These are phyloP conservation scores for Pythium coloratum DNA, from an alignment of 352 stramenopile species.

Conservation along the genomic window DNA sequence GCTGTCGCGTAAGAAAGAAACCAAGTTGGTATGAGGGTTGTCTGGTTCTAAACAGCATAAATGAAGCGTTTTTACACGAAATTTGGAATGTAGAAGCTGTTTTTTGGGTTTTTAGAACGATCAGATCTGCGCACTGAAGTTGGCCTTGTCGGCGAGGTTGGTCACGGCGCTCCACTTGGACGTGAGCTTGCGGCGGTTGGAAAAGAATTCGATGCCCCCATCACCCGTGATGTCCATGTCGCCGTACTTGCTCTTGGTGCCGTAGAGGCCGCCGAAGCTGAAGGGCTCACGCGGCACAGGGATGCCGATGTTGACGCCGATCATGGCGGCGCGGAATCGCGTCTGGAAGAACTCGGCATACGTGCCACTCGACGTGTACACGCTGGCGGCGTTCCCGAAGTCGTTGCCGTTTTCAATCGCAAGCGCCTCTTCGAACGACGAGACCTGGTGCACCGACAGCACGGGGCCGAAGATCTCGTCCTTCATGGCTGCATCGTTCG, in stretches of 20 bases:
- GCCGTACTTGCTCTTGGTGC: conserved; percentile 96
- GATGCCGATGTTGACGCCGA: conserved; percentile 97
- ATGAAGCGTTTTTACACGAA: not conserved
- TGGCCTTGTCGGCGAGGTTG: conserved; percentile 53
- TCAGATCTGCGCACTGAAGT: conserved; percentile 75
- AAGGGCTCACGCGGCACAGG: conserved; percentile 95
- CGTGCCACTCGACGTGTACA: conserved; percentile 95
- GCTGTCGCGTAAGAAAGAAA: conserved; percentile 8
- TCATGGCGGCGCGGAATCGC: conserved; percentile 92
- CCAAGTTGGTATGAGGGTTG: not conserved
- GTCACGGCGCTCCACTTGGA: conserved; percentile 88
- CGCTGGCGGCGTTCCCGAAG: conserved; percentile 96
- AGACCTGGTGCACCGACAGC: conserved; percentile 87
- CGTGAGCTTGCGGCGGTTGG: conserved; percentile 96
- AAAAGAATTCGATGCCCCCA: conserved; percentile 97
- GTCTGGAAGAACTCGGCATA: conserved; percentile 94
- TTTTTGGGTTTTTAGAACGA: not conserved
- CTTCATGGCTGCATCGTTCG: conserved; percentile 86
- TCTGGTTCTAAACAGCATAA: conserved; percentile 9
- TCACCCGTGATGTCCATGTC: conserved; percentile 99
- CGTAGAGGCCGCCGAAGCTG: conserved; percentile 97
- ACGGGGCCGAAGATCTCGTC: conserved; percentile 98
- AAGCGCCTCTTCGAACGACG: conserved; percentile 93
- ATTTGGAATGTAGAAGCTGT: not conserved
- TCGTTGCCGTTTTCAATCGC: conserved; percentile 96